These are phyloP conservation scores for Lasiodiplodia theobromae DNA, from an alignment of 2,329 filamentous ascomycete genomes.

Conservation along the genomic window DNA sequence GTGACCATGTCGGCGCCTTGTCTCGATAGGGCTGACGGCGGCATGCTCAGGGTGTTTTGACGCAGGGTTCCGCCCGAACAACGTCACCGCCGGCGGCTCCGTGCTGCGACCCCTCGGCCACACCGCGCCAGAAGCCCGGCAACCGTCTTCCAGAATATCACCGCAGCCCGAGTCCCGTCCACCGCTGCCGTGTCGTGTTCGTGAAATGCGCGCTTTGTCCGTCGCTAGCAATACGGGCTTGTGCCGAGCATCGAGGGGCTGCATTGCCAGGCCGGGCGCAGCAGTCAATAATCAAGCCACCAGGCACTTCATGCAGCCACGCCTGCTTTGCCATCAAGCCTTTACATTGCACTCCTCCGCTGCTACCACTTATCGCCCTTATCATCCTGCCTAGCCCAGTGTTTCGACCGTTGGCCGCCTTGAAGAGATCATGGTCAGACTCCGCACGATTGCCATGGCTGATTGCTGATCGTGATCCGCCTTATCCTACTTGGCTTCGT, in stretches of 20 bases:
- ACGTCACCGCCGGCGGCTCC: constrained; percentile 7
- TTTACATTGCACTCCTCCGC: neutral
- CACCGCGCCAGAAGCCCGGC: constrained; percentile 7
- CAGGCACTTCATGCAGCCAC: constrained; percentile 21
- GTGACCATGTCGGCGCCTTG: constrained; percentile 3
- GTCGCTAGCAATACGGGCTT: constrained; percentile 5
- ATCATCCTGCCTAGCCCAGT: neutral
- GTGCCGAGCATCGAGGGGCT: neutral
- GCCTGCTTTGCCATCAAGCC: neutral
- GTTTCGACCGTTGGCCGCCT: constrained; percentile 17
- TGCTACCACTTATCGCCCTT: neutral
- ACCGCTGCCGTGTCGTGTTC: constrained; percentile 8
- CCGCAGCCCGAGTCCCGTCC: constrained; percentile 6
- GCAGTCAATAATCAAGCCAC: constrained; percentile 15
- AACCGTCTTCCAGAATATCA: constrained; percentile 17
- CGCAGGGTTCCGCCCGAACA: constrained; percentile 1
- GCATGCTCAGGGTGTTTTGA: constrained; percentile 8
- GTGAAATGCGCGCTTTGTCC: constrained; percentile 9
- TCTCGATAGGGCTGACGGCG: constrained; percentile 23
- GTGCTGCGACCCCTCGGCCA: constrained; percentile 14
- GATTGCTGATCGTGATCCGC: constrained; percentile 26
- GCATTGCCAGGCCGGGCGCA: neutral
- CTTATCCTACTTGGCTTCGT: constrained; percentile 11
- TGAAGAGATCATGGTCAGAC: constrained; percentile 16
- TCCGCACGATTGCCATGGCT: constrained; percentile 27